Base-by-base conservation (phyloP, 345 rosid genomes). In the Theobroma cacao region DNA sequence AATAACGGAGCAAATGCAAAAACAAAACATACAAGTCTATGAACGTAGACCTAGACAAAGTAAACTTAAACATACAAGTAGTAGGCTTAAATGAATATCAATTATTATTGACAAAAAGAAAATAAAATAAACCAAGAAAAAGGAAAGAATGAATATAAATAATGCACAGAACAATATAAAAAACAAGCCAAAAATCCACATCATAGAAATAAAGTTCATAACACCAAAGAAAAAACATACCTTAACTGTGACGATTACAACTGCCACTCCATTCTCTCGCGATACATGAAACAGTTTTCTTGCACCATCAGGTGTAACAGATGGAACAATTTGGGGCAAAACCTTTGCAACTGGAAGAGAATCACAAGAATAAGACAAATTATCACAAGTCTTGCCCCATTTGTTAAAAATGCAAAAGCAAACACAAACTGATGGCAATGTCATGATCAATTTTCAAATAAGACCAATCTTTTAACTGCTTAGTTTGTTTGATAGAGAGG, bases 241-340 rank as follows among this genome's bases (percentile, higher is more conserved):
- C 87, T 84, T 84, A 53, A 84, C 84, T 0, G 84, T 67, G 34
- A 84, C 82, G 18, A 84, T 76, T 26, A 84, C 82, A 66, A 81
- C 74, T 0, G 82, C 84, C 17, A 67, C 40, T 36, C 86, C 84
- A 34, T 81, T 73, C 72, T 84, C 84, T 9, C 73, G 70, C 1
- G 86, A 84, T 18, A 50, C 71, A 26, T 75, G 80, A 36, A 81
- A 84, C 47, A 84, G 63, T 60, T 48, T 81, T 75, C 82, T 79
- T 15, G 86, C 82, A 78, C 72, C 84, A 59, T 84, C 78, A 17
- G 82, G 79, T 26, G 82, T 72, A 31, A 81, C 74, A 33, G 78
- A 81, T 33, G 84, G 86, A 72, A 84, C 84, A 77, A 14, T 80
- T 81, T 28, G 82, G 30, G 86, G 84, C 43, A 84, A 58, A 4